Conservation (phyloP, 306 rosid genomes). For the Phaseolus lunatus region DNA sequence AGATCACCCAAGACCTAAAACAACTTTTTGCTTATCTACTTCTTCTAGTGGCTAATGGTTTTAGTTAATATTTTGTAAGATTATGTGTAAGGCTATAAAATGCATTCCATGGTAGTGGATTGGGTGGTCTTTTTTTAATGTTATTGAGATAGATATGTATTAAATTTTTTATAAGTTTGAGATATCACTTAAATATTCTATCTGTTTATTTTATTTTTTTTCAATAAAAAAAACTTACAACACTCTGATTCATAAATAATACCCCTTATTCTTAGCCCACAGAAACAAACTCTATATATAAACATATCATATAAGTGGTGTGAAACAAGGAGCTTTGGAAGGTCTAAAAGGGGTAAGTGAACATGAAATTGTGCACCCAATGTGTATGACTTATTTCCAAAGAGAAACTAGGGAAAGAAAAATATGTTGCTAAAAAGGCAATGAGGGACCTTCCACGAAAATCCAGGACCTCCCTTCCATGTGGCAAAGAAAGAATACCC, state of each 20-base stretch:
- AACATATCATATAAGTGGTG: conserved; percentile 24
- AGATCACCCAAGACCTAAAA: not conserved
- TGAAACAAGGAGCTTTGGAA: not conserved
- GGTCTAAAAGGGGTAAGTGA: not conserved
- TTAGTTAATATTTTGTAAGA: too few species aligned
- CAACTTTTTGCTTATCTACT: not conserved
- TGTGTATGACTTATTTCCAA: conserved; percentile 31
- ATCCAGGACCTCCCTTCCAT: conserved; percentile 23
- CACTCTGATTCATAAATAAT: not conserved
- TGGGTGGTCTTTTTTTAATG: too few species aligned
- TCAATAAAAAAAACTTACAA: too few species aligned
- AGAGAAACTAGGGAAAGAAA: conserved; percentile 10
- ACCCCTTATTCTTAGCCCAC: conserved; percentile 10
- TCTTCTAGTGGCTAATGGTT: too few species aligned
- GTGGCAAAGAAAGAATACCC: conserved; percentile 1
- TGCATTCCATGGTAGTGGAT: too few species aligned
- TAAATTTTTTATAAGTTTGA: too few species aligned
- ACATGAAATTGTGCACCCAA: conserved; percentile 8
- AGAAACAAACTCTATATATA: conserved; percentile 25
- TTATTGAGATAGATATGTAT: too few species aligned
- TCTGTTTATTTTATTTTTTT: too few species aligned
- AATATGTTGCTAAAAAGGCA: not conserved
- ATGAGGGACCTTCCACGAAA: conserved; percentile 32
- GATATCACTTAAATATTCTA: too few species aligned
- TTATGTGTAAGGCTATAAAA: too few species aligned